Evolutionary conservation across 2,329 filamentous ascomycete species (phyloP).

Genomic region (Talaromyces sp.): DNA sequence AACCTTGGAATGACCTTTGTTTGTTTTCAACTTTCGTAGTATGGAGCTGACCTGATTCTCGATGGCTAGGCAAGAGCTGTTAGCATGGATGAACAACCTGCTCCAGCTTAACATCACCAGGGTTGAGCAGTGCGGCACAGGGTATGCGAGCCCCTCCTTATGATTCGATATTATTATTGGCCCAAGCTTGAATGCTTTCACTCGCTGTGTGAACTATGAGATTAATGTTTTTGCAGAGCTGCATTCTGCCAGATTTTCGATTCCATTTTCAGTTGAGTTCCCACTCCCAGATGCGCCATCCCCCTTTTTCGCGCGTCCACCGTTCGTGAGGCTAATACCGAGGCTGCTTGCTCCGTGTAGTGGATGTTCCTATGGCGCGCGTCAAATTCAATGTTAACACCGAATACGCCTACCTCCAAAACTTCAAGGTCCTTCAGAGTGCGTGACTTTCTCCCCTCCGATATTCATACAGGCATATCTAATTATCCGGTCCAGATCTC

Average conservation of each 20-base stretch:
- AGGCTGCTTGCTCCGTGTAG: slow-evolving; percentile 29
- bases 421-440: slow-evolving; percentile 98
- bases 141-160: slow-evolving; percentile 52
- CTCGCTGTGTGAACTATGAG: not conserved
- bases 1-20: slow-evolving; percentile 15
- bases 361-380: slow-evolving; percentile 87
- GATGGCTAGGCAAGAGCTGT: slow-evolving; percentile 78
- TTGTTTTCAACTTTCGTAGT: slow-evolving; percentile 5
- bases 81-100: slow-evolving; percentile 95
- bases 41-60: slow-evolving; percentile 6
- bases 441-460: slow-evolving; percentile 30
- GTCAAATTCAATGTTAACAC: slow-evolving; percentile 98
- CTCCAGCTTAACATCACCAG: slow-evolving; percentile 97
- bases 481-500: slow-evolving; percentile 49
- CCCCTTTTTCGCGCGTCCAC: not conserved
- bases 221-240: slow-evolving; percentile 54
- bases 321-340: not conserved
- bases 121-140: slow-evolving; percentile 98
- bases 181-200: not conserved
- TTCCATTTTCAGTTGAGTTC: slow-evolving; percentile 75
- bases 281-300: not conserved
- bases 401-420: slow-evolving; percentile 96
- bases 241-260: slow-evolving; percentile 97
- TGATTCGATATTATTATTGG: not conserved
- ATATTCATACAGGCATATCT: not conserved